Conservation (phyloP, 495 filamentous ascomycete genomes). For the Cercophora scortea region DNA sequence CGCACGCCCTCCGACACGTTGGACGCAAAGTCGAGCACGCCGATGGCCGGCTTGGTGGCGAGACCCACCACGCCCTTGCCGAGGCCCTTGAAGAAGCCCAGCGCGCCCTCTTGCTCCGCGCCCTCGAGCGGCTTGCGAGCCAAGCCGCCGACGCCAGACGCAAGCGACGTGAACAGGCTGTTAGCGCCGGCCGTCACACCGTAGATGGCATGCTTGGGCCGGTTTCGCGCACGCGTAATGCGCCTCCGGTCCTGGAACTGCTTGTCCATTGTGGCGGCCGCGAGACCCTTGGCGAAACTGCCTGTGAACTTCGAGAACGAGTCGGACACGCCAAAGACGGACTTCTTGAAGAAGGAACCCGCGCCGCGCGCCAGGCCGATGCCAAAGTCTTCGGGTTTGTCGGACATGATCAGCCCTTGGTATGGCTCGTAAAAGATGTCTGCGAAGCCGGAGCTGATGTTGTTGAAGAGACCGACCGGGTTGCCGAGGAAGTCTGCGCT, state of each 20-base stretch:
- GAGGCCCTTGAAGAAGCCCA: conserved; percentile 94
- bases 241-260: conserved; percentile 95
- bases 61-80: conserved; percentile 90
- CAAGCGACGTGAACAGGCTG: conserved; percentile 85
- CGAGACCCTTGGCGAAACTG: conserved; percentile 89
- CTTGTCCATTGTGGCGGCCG: conserved; percentile 93
- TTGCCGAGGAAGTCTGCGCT: conserved; percentile 99
- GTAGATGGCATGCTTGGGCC: conserved; percentile 93
- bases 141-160: conserved; percentile 85
- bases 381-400: conserved; percentile 87
- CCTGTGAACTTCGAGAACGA: conserved; percentile 95
- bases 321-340: conserved; percentile 92
- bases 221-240: conserved; percentile 86
- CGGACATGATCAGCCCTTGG: conserved; percentile 93
- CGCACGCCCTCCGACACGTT: conserved; percentile 95
- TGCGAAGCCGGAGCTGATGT: conserved; percentile 89
- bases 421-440: conserved; percentile 99
- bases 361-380: conserved; percentile 94
- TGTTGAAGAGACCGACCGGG: conserved; percentile 96
- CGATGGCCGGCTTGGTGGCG: conserved; percentile 93
- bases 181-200: conserved; percentile 94
- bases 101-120: conserved; percentile 87
- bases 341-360: conserved; percentile 95
- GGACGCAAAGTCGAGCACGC: conserved; percentile 92
- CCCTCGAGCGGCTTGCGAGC: conserved; percentile 91